Conservation (phyloP, 768 basidiomycete species). For the Naganishia kalamii region DNA sequence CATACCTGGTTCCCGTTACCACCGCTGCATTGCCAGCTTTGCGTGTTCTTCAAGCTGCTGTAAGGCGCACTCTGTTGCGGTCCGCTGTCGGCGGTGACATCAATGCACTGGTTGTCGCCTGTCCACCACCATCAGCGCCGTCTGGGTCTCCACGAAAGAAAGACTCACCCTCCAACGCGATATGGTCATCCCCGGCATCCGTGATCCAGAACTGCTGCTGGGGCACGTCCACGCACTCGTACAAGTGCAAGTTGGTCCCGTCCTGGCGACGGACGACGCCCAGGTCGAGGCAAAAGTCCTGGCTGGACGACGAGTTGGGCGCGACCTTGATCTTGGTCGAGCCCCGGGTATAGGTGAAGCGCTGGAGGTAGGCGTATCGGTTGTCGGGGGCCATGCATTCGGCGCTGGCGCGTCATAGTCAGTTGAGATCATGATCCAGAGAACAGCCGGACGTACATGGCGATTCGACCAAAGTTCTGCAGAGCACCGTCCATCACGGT, state of each 20-base stretch:
- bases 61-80: too few species aligned
- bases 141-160: neutral
- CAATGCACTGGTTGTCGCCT: too few species aligned
- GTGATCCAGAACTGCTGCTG: slow-evolving; percentile 18
- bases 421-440: neutral
- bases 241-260: slow-evolving; percentile 11
- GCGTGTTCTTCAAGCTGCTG: too few species aligned
- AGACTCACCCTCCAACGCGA: slow-evolving; percentile 8
- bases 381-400: slow-evolving; percentile 2
- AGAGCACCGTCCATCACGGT: slow-evolving; percentile 8
- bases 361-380: slow-evolving; percentile 2
- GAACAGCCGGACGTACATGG: neutral
- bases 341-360: slow-evolving; percentile 1
- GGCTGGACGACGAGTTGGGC: neutral
- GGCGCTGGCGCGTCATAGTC: neutral
- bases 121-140: neutral
- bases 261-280: slow-evolving; percentile 12
- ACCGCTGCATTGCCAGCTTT: too few species aligned
- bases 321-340: slow-evolving; percentile 17
- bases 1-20: too few species aligned
- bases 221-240: slow-evolving; percentile 5
- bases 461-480: slow-evolving; percentile 8
- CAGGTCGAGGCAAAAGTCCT: slow-evolving; percentile 13
- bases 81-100: too few species aligned
- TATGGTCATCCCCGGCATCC: slow-evolving; percentile 14